Percentiles rank a stretch among this genome's conserved stretches.
Evolutionary conservation across 148 eudicot genomes (phyloP).

Genomic region (Rhododendron williamsianum): DNA sequence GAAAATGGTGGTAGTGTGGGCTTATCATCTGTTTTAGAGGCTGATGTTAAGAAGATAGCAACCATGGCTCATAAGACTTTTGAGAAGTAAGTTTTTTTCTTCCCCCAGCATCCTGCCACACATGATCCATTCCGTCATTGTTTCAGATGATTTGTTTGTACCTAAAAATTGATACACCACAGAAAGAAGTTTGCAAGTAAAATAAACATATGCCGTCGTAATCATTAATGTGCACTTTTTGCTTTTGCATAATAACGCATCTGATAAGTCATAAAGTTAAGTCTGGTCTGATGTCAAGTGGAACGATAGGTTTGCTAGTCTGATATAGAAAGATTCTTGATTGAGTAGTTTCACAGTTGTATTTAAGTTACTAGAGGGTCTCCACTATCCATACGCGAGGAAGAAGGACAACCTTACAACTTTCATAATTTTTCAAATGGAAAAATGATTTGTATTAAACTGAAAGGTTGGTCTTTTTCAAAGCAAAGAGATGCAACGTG

Average conservation of each 20-base stretch:
- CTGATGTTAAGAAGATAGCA: conserved; percentile 80
- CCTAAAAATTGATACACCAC: background rate
- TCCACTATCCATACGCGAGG: too few relatives aligned
- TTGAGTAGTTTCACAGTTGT: background rate
- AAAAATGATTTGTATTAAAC: background rate
- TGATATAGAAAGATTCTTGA: background rate
- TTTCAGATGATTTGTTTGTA: background rate
- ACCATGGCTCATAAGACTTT: conserved; percentile 72
- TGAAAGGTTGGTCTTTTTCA: background rate
- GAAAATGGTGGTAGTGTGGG: conserved; percentile 60
- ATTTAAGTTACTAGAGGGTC: too few relatives aligned
- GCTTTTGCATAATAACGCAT: background rate
- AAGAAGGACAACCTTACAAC: background rate
- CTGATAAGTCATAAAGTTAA: background rate
- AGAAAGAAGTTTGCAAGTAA: background rate
- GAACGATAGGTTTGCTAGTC: background rate
- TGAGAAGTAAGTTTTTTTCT: conserved; percentile 52
- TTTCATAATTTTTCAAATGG: background rate
- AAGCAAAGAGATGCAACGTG: background rate
- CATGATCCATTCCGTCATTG: background rate
- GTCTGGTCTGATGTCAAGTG: background rate
- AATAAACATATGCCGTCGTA: too few relatives aligned
- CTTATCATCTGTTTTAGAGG: conserved; percentile 71
- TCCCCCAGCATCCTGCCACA: background rate
- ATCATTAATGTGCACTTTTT: background rate